These are phyloP conservation scores for Aspergillus sp. DNA, from an alignment of 2,329 filamentous ascomycete genomes.

Conservation along the genomic window DNA sequence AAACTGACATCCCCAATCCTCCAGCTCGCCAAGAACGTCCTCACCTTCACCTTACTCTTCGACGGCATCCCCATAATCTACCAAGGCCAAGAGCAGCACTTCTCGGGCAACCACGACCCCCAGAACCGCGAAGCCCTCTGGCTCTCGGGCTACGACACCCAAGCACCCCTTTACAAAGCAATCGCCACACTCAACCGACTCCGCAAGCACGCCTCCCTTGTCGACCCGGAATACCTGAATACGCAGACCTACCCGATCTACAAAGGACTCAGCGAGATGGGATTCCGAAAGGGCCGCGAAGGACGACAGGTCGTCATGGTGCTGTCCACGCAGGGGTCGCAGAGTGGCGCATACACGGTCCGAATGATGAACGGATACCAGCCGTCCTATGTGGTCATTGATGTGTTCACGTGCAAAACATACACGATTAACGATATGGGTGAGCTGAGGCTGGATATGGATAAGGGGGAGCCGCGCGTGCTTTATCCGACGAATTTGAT, in stretches of 20 bases:
- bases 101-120: slow-evolving; percentile 48
- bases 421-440: slow-evolving; percentile 27
- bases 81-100: slow-evolving; percentile 65
- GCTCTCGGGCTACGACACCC: slow-evolving; percentile 50
- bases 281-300: slow-evolving; percentile 46
- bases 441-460: slow-evolving; percentile 27
- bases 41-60: slow-evolving; percentile 60
- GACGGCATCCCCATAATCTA: slow-evolving; percentile 66
- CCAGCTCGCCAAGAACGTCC: slow-evolving; percentile 58
- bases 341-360: slow-evolving; percentile 29
- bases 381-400: slow-evolving; percentile 24
- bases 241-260: slow-evolving; percentile 42
- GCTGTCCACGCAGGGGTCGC: slow-evolving; percentile 42
- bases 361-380: slow-evolving; percentile 29
- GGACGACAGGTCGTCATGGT: slow-evolving; percentile 44
- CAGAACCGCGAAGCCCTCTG: slow-evolving; percentile 57
- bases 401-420: slow-evolving; percentile 28
- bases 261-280: slow-evolving; percentile 43
- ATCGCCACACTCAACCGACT: slow-evolving; percentile 42
- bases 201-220: slow-evolving; percentile 40
- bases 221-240: slow-evolving; percentile 38
- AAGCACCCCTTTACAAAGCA: slow-evolving; percentile 39
- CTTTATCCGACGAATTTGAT: slow-evolving; percentile 28
- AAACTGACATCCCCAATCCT: background rate
- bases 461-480: slow-evolving; percentile 31